Conservation (phyloP, 2,329 filamentous ascomycete species). For the Claviceps monticola region DNA sequence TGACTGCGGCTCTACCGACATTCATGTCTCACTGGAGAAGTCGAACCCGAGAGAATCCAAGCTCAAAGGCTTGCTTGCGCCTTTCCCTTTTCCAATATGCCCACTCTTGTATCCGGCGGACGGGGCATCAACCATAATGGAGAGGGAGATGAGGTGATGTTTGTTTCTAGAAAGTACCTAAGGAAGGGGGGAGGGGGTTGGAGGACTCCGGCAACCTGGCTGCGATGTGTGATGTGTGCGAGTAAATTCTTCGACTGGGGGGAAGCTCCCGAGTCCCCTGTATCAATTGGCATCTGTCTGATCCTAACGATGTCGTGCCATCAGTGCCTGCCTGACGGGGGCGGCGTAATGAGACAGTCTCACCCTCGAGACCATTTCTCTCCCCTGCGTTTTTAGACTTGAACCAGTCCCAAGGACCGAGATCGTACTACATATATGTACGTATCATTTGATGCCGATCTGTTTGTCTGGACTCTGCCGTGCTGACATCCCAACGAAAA, state of each 20-base stretch:
- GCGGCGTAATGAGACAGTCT: too few relatives aligned
- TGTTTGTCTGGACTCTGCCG: too few relatives aligned
- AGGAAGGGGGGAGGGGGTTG: background rate
- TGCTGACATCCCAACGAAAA: too few relatives aligned
- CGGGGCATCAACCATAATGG: conserved; percentile 1
- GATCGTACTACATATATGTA: too few relatives aligned
- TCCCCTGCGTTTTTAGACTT: too few relatives aligned
- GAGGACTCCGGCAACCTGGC: background rate
- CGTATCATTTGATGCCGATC: too few relatives aligned
- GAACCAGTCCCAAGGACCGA: too few relatives aligned
- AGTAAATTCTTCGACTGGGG: background rate
- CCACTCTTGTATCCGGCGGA: background rate
- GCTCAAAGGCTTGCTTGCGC: background rate
- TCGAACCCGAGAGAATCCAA: background rate
- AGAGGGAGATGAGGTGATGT: background rate
- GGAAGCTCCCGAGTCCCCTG: too few relatives aligned
- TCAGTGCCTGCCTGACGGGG: too few relatives aligned
- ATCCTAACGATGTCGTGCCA: too few relatives aligned
- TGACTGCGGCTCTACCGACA: background rate
- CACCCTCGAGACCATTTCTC: too few relatives aligned
- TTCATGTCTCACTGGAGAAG: background rate
- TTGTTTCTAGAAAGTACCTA: background rate
- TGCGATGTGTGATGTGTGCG: background rate
- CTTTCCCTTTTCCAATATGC: background rate
- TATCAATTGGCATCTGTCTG: background rate